Evolutionary conservation across 192 early-diverging fungal species (phyloP).

Genomic region (Umbelopsis sp.): DNA sequence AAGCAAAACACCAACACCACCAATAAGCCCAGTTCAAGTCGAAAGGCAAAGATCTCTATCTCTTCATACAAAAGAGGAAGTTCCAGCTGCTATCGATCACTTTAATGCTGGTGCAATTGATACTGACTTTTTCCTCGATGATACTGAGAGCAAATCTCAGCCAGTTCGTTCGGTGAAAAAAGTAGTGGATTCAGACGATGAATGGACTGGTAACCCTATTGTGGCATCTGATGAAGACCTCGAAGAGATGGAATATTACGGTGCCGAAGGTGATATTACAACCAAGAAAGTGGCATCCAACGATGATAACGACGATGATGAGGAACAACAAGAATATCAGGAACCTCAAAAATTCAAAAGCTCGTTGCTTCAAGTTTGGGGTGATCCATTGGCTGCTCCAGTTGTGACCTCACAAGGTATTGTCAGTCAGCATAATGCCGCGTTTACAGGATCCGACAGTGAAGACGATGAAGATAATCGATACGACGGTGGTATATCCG

Average conservation of each 20-base stretch:
- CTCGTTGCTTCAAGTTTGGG: conserved; percentile 39
- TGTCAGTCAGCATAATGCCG: conserved; percentile 23
- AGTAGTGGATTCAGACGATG: conserved; percentile 31
- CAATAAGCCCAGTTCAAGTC: conserved; percentile 18
- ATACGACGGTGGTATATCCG: not conserved
- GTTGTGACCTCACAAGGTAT: conserved; percentile 33
- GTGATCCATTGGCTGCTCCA: conserved; percentile 27
- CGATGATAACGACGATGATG: conserved; percentile 4
- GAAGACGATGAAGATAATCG: conserved; percentile 19
- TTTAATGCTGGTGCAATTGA: conserved; percentile 50
- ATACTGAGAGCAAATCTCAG: not conserved
- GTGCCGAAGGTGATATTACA: not conserved
- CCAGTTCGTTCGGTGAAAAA: not conserved
- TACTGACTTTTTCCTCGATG: conserved; percentile 50
- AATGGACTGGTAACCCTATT: conserved; percentile 44
- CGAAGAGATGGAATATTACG: conserved; percentile 34
- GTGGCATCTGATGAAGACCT: conserved; percentile 56
- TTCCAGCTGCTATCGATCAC: conserved; percentile 37
- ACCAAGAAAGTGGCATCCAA: not conserved
- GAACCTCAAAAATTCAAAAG: not conserved
- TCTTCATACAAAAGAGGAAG: conserved; percentile 10
- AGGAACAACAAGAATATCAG: not conserved
- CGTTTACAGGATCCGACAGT: conserved; percentile 27
- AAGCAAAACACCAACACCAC: conserved; percentile 20
- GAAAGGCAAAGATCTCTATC: conserved; percentile 21